phyloP scores from a whole-genome alignment of 176 grass and related monocot species.

The Themeda triandra region DNA sequence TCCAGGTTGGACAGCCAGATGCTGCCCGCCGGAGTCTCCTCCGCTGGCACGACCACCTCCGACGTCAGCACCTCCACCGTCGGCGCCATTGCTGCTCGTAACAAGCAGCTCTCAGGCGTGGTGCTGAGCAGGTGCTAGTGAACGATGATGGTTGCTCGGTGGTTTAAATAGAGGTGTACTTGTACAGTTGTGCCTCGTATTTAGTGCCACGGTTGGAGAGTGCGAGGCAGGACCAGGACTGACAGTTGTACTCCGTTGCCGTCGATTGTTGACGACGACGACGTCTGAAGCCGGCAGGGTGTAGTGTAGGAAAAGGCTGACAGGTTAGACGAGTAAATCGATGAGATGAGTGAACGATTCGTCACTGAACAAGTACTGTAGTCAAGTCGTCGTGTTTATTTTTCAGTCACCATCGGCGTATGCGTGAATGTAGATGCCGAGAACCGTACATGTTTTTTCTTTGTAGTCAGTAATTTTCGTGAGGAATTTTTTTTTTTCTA shows the following conservation, averaged over 20 bases:
- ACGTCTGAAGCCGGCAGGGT: not conserved
- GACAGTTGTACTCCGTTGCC: not conserved
- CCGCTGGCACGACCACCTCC: constrained; percentile 36
- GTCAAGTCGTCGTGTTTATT: not conserved
- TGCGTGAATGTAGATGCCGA: not conserved
- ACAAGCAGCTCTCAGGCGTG: not conserved
- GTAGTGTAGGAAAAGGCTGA: not conserved
- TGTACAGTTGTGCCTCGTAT: not conserved
- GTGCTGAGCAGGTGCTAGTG: not conserved
- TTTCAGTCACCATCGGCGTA: not conserved
- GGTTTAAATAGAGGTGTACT: constrained; percentile 15
- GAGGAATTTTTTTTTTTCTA: too few relatives aligned
- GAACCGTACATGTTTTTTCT: not conserved
- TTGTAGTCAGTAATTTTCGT: too few relatives aligned
- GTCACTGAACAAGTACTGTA: too few relatives aligned
- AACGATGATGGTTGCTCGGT: not conserved
- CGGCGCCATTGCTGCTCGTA: not conserved
- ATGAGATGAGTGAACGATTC: not conserved
- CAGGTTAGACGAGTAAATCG: not conserved
- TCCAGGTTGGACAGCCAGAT: constrained; percentile 80
- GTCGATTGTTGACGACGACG: not conserved
- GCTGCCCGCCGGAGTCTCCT: constrained; percentile 31
- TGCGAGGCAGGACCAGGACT: not conserved
- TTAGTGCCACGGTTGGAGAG: not conserved
- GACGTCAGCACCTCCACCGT: constrained; percentile 50